Base-by-base conservation (phyloP, 148 eudicot species). In the Hydrangea macrophylla region DNA sequence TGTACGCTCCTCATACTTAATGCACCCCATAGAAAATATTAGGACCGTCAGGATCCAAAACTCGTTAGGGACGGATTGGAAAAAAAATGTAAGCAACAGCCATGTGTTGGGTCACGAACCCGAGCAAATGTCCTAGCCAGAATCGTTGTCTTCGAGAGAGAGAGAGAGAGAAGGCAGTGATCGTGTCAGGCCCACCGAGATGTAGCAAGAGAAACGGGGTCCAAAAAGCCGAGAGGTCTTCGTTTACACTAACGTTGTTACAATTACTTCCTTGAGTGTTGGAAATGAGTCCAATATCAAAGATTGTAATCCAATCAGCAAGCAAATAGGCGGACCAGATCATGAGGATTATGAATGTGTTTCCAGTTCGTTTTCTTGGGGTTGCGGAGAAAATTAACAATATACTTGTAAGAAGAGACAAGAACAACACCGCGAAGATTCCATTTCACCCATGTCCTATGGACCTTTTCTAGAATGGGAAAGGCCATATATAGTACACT, bases 241-340 rank as follows among this genome's bases (percentile, higher is more conserved):
- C n/a, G 1, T 42, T 12, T 42, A 42, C 50, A 15, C 17, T 12
- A 1, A 10, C 1, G 15, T 26, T 57, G 20, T 25, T 18, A 57
- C 20, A 57, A 9, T 27, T 15, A 17, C 15, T 26, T 2, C 60
- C 60, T 57, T 27, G 32, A 3, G 33, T 35, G 17, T 26, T 57
- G 18, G 18, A 57, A 35, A 57, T 57, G 18, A 57, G 60, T 25
- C 60, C 60, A 15, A 57, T n/a, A 13, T 32, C 60, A 15, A 57
- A 57, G 33, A 5, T n/a, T 13, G 64, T 48, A n/a, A 61, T 48
- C 64, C 50, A 61, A 30, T 61, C 48, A 1, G 64, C 64, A 15
- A 61, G 64, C 30, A 61, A 11, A 61, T 61, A 61, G 11, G 64
- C 64, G 8, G 45, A 42, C 64, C 64, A 61, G 6, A 61, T 37